A percentile compares a stretch with the other conserved stretches of the same genome.
phyloP scores from a whole-genome alignment of 495 filamentous ascomycete genomes.

The Podospora conica region DNA sequence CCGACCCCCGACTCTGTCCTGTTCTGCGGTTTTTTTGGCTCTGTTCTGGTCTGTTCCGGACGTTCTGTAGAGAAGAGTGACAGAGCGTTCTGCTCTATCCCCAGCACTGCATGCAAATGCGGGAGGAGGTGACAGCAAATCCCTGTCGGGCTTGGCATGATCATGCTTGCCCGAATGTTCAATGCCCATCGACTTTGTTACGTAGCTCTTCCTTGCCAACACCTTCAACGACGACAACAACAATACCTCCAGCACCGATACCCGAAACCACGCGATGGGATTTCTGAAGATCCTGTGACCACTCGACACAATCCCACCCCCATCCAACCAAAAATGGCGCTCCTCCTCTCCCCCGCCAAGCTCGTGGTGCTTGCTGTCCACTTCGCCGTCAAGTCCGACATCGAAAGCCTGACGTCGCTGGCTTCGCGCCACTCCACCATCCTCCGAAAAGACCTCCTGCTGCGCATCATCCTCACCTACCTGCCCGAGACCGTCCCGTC shows the following conservation, averaged over 20 bases:
- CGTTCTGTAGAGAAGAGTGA: no score
- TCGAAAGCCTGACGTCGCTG: constrained; percentile 56
- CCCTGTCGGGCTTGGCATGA: not conserved
- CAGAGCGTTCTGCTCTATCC: no score
- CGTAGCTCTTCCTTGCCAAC: constrained; percentile 7
- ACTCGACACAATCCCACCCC: not conserved
- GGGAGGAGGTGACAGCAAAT: not conserved
- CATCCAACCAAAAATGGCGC: constrained; percentile 29
- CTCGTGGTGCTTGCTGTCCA: constrained; percentile 58
- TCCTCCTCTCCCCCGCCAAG: constrained; percentile 52
- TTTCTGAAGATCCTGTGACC: not conserved
- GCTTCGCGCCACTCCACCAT: constrained; percentile 49
- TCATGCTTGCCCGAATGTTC: not conserved
- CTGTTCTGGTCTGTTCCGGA: no score
- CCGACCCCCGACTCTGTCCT: no score
- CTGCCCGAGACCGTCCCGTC: constrained; percentile 73
- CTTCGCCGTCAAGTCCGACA: constrained; percentile 50
- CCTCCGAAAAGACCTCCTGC: constrained; percentile 59
- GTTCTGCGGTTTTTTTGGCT: no score
- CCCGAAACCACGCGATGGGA: not conserved
- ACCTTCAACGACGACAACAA: no score
- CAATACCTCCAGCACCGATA: not conserved
- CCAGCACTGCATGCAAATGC: no score
- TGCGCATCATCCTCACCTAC: constrained; percentile 79
- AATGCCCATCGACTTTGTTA: not conserved